These are phyloP conservation scores for Rhizopus microsporus DNA, from an alignment of 371 early-diverging fungal genomes.

Conservation along the genomic window DNA sequence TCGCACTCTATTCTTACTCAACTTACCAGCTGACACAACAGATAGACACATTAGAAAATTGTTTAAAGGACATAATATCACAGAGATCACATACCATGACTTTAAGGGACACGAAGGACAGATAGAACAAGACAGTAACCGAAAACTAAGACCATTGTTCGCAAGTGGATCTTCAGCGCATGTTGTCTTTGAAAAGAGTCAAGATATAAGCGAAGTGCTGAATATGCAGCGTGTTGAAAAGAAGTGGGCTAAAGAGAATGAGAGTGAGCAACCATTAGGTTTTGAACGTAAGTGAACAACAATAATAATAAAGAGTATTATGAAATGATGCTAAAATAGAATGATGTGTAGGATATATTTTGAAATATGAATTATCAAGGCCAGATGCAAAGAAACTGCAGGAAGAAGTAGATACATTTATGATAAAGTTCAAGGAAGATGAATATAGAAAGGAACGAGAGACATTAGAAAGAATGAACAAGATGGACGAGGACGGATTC, in stretches of 20 bases:
- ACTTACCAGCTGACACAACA: slow-evolving; percentile 83
- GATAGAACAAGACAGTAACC: slow-evolving; percentile 12
- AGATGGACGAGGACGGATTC: slow-evolving; percentile 96
- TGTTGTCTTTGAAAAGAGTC: slow-evolving; percentile 72
- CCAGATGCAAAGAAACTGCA: slow-evolving; percentile 62
- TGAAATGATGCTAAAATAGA: not conserved
- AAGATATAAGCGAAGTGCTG: slow-evolving; percentile 63
- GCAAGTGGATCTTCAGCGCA: slow-evolving; percentile 71
- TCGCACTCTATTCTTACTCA: slow-evolving; percentile 79
- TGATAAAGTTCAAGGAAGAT: slow-evolving; percentile 80
- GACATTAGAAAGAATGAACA: slow-evolving; percentile 63
- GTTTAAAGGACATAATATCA: slow-evolving; percentile 64
- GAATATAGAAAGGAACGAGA: slow-evolving; percentile 73
- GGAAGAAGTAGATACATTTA: slow-evolving; percentile 67
- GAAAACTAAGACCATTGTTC: slow-evolving; percentile 38
- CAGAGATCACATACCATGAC: slow-evolving; percentile 50
- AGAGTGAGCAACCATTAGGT: slow-evolving; percentile 52
- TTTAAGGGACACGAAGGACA: slow-evolving; percentile 25
- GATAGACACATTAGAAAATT: slow-evolving; percentile 72
- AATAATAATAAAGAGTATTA: not conserved
- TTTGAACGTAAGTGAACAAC: slow-evolving; percentile 46
- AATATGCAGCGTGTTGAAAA: slow-evolving; percentile 62
- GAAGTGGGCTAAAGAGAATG: slow-evolving; percentile 62
- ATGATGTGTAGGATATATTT: slow-evolving; percentile 29
- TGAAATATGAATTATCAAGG: slow-evolving; percentile 53